Percentiles rank a stretch among this genome's conserved stretches.
Conservation (phyloP, 352 stramenopile genomes). For the Phytophthora foliorum region DNA sequence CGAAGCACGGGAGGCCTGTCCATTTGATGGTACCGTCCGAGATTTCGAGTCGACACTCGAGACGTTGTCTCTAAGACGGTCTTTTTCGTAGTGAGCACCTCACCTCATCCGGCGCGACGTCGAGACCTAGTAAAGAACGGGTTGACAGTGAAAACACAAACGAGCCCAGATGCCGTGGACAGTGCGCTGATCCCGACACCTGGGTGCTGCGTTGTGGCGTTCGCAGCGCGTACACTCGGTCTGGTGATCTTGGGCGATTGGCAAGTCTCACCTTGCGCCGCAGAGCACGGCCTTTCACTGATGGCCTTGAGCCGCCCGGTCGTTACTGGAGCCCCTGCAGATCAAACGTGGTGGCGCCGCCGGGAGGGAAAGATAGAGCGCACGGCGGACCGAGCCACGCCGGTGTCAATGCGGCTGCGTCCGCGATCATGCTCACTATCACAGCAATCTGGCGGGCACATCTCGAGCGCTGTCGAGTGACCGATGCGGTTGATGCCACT, state of each 20-base stretch:
- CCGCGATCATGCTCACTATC: conserved; percentile 3
- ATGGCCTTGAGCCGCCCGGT: conserved; percentile 16
- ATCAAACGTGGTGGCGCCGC: conserved; percentile 34
- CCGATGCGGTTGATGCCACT: background rate
- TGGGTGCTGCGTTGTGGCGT: conserved; percentile 18
- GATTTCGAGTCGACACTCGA: conserved; percentile 14
- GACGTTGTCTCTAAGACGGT: conserved; percentile 19
- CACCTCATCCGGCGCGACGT: conserved; percentile 12
- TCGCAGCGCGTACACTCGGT: conserved; percentile 10
- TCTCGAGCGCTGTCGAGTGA: too few relatives aligned
- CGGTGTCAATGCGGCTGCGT: background rate
- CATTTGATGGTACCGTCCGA: conserved; percentile 19
- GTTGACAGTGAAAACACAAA: conserved; percentile 16
- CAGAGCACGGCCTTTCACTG: background rate
- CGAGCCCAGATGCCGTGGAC: conserved; percentile 26
- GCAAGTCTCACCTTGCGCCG: conserved; percentile 25
- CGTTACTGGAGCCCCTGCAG: conserved; percentile 19
- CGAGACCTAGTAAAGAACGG: conserved; percentile 25
- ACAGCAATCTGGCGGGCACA: too few relatives aligned
- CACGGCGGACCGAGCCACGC: conserved; percentile 27
- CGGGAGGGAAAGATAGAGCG: conserved; percentile 25
- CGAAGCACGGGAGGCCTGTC: conserved; percentile 23
- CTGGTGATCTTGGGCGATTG: conserved; percentile 22
- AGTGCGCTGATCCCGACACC: conserved; percentile 13
- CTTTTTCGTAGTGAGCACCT: conserved; percentile 41